Evolutionary conservation across 139 green algal genomes (phyloP).

Genomic region (Tetraselmis chui): DNA sequence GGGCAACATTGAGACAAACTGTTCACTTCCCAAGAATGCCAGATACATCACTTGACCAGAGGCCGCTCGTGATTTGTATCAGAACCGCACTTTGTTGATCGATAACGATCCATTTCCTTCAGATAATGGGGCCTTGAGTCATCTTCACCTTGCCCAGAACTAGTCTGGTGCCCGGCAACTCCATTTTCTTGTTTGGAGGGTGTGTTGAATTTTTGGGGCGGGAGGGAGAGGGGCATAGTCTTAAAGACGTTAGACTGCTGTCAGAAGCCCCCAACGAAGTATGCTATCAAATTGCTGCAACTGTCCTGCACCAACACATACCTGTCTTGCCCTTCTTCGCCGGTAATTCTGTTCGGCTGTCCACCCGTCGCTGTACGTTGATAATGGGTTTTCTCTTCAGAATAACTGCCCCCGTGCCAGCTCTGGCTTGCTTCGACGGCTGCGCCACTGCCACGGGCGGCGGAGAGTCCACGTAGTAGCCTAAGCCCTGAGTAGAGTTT

Average conservation of each 20-base stretch:
- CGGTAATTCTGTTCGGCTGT: neutral
- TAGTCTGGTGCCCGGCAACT: too few relatives aligned
- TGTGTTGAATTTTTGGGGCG: too few relatives aligned
- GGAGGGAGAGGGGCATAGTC: too few relatives aligned
- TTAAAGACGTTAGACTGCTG: neutral
- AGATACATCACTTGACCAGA: constrained; percentile 42
- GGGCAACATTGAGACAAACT: too few relatives aligned
- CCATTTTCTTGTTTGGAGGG: too few relatives aligned
- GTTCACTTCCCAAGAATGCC: too few relatives aligned
- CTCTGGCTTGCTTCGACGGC: neutral
- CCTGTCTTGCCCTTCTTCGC: constrained; percentile 36
- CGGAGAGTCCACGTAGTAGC: constrained; percentile 24
- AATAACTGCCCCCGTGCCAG: constrained; percentile 13
- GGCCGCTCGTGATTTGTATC: constrained; percentile 34
- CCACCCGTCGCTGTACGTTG: constrained; percentile 20
- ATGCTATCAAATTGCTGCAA: neutral
- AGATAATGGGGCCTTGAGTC: constrained; percentile 26
- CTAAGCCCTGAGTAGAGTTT: constrained; percentile 7
- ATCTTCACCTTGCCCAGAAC: constrained; percentile 12
- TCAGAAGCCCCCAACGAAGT: neutral
- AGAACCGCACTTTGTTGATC: constrained; percentile 17
- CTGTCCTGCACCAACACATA: neutral
- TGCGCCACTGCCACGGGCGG: neutral
- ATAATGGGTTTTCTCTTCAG: constrained; percentile 34
- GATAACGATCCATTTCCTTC: constrained; percentile 41